These are phyloP conservation scores for Talaromyces liani DNA, from an alignment of 495 filamentous ascomycete genomes.

Conservation along the genomic window DNA sequence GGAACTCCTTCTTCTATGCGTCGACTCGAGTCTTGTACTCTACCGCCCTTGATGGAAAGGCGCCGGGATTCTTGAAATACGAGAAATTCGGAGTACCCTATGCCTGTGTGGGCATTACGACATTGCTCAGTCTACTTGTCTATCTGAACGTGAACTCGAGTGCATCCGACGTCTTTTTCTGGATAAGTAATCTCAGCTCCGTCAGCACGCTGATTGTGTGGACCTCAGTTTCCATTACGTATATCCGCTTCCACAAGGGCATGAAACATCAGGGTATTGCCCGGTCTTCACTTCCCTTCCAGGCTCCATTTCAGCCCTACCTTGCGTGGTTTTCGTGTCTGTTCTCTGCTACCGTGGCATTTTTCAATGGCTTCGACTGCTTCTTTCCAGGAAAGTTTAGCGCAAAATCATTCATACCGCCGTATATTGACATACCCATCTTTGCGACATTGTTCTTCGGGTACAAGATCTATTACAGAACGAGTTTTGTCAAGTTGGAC, in stretches of 20 bases:
- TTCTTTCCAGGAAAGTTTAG: constrained; percentile 53
- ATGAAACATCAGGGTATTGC: constrained; percentile 49
- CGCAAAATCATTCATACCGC: constrained; percentile 50
- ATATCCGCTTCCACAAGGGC: constrained; percentile 54
- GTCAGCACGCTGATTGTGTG: constrained; percentile 64
- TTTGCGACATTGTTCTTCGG: constrained; percentile 50
- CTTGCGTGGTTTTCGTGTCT: constrained; percentile 52
- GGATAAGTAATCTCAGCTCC: constrained; percentile 52
- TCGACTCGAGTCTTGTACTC: constrained; percentile 70
- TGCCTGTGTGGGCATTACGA: constrained; percentile 41
- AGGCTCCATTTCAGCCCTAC: constrained; percentile 51
- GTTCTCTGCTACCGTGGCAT: constrained; percentile 54
- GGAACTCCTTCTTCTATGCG: constrained; percentile 75
- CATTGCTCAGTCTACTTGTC: constrained; percentile 42
- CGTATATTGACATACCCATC: constrained; percentile 55
- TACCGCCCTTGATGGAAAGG: constrained; percentile 56
- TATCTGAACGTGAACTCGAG: constrained; percentile 42
- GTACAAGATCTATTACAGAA: constrained; percentile 45
- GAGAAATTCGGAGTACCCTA: constrained; percentile 56
- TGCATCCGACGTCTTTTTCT: constrained; percentile 48
- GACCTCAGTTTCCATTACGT: constrained; percentile 50
- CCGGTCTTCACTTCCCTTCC: constrained; percentile 49
- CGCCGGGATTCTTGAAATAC: constrained; percentile 58
- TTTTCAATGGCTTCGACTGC: constrained; percentile 63
- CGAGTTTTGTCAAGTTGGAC: constrained; percentile 10